Evolutionary conservation across 192 early-diverging fungal genomes (phyloP).

Genomic region (Entomortierella lignicola): DNA sequence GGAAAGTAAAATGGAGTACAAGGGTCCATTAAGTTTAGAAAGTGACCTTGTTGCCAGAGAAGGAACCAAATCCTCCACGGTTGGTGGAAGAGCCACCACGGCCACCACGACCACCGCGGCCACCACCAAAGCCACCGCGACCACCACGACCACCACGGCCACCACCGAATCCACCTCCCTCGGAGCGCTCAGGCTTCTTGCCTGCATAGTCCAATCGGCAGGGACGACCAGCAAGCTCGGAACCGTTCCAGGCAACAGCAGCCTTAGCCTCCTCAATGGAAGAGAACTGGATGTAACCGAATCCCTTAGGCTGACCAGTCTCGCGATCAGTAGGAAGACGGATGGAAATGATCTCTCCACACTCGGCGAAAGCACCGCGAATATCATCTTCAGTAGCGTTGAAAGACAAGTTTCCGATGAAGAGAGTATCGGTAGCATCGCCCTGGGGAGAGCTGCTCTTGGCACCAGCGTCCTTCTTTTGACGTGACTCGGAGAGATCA

Average conservation of each 20-base stretch:
- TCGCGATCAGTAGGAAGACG: slow-evolving; percentile 85
- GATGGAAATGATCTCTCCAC: slow-evolving; percentile 71
- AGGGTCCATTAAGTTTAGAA: slow-evolving; percentile 25
- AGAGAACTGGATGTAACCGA: slow-evolving; percentile 92
- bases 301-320: slow-evolving; percentile 79
- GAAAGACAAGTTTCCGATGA: slow-evolving; percentile 83
- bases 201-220: slow-evolving; percentile 89
- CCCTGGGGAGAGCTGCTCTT: slow-evolving; percentile 54
- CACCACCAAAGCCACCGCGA: slow-evolving; percentile 58
- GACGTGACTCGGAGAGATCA: slow-evolving; percentile 74
- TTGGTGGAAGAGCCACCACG: slow-evolving; percentile 52
- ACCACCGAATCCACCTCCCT: slow-evolving; percentile 34
- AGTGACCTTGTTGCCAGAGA: slow-evolving; percentile 31
- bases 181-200: slow-evolving; percentile 51
- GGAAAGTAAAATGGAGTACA: neutral
- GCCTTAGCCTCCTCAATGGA: slow-evolving; percentile 77
- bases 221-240: slow-evolving; percentile 81
- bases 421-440: slow-evolving; percentile 78
- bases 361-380: slow-evolving; percentile 66
- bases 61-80: slow-evolving; percentile 64
- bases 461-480: slow-evolving; percentile 34
- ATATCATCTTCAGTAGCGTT: slow-evolving; percentile 68
- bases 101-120: slow-evolving; percentile 66
- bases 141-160: slow-evolving; percentile 39
- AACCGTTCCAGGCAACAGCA: slow-evolving; percentile 81